A percentile compares a stretch with the other conserved stretches of the same genome.
Conservation (phyloP, 148 eudicot genomes). For the Vaccinium macrocarpon region DNA sequence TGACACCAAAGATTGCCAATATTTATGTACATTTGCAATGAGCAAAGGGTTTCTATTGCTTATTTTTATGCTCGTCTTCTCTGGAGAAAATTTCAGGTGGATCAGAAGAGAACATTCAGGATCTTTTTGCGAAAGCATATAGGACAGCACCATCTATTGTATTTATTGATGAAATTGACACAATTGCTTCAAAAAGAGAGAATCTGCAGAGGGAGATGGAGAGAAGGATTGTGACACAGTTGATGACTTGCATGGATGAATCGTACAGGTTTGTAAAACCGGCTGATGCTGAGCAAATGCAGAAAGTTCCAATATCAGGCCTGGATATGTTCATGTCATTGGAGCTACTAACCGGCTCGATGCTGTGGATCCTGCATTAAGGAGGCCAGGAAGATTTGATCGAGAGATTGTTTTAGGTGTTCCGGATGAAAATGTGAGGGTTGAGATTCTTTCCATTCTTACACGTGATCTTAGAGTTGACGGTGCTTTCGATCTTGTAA, state of each 20-base stretch:
- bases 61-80: background rate
- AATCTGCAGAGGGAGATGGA: constrained; percentile 88
- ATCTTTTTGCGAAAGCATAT: constrained; percentile 78
- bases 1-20: background rate
- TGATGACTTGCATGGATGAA: constrained; percentile 94
- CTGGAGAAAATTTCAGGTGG: constrained; percentile 49
- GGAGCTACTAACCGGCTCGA: constrained; percentile 95
- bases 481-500: constrained; percentile 69
- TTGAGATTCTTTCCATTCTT: constrained; percentile 64
- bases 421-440: constrained; percentile 82
- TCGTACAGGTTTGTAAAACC: constrained; percentile 44
- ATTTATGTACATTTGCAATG: background rate
- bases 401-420: constrained; percentile 75
- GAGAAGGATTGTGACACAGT: constrained; percentile 81
- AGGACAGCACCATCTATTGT: constrained; percentile 91
- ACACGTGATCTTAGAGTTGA: constrained; percentile 58
- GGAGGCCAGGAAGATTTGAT: constrained; percentile 88
- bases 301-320: constrained; percentile 27
- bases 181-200: constrained; percentile 94
- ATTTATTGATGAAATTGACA: constrained; percentile 97
- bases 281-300: constrained; percentile 25
- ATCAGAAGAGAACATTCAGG: constrained; percentile 82
- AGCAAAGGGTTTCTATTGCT: background rate
- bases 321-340: constrained; percentile 71
- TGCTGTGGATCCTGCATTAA: constrained; percentile 81